phyloP scores from a whole-genome alignment of 352 stramenopile genomes.

The Phytophthora europaea region DNA sequence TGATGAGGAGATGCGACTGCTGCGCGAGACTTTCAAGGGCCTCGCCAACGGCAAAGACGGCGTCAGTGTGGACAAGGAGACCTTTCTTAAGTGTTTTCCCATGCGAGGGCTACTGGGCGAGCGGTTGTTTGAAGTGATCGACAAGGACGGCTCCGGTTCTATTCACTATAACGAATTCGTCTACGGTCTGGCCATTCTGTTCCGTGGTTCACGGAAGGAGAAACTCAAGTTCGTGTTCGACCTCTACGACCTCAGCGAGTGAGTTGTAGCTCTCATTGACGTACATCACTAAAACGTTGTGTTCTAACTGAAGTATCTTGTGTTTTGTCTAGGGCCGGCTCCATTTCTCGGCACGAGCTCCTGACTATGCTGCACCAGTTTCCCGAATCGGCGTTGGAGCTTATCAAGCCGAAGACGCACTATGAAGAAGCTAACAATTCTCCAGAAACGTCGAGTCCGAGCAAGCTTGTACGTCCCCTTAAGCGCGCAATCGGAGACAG shows the following conservation, averaged over 20 bases:
- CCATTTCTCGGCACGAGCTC: constrained; percentile 89
- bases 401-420: constrained; percentile 53
- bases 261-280: constrained; percentile 12
- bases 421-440: constrained; percentile 23
- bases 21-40: constrained; percentile 86
- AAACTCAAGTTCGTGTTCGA: constrained; percentile 96
- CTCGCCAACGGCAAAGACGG: constrained; percentile 73
- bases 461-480: constrained; percentile 32
- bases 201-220: constrained; percentile 88
- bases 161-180: constrained; percentile 95
- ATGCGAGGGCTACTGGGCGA: constrained; percentile 93
- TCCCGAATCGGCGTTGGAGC: constrained; percentile 72
- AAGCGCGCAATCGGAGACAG: too few relatives aligned
- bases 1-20: constrained; percentile 80
- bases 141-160: constrained; percentile 88
- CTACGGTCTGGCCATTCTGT: constrained; percentile 87
- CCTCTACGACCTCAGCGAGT: constrained; percentile 93
- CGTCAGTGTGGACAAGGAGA: constrained; percentile 91
- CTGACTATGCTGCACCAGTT: constrained; percentile 90
- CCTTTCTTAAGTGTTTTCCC: constrained; percentile 95
- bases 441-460: constrained; percentile 19
- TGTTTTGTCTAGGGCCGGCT: constrained; percentile 59
- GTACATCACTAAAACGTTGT: not conserved
- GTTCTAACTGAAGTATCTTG: constrained; percentile 29
- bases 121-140: constrained; percentile 93